These are phyloP conservation scores for Hirschfeldia incana DNA, from an alignment of 345 rosid genomes.

Conservation along the genomic window DNA sequence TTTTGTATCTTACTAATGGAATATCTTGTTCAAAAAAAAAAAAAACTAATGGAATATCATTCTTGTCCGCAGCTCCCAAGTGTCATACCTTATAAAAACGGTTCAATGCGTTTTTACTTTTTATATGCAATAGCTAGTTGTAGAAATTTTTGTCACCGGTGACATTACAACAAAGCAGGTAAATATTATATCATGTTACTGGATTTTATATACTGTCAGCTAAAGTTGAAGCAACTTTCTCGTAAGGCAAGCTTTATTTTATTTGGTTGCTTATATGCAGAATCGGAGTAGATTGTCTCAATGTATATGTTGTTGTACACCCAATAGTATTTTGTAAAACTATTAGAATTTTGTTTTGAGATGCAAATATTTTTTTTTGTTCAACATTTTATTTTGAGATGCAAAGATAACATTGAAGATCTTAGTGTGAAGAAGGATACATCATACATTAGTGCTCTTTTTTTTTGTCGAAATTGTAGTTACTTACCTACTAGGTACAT, in stretches of 20 bases:
- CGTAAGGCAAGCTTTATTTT: too few species aligned
- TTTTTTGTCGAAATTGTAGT: background rate
- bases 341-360: background rate
- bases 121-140: background rate
- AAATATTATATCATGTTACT: too few species aligned
- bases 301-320: background rate
- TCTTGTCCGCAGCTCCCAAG: conserved; percentile 2
- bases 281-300: too few species aligned
- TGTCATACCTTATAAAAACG: background rate
- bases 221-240: too few species aligned
- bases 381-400: too few species aligned
- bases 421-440: background rate
- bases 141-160: background rate
- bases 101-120: background rate
- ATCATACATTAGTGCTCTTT: background rate
- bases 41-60: conserved; percentile 1
- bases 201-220: too few species aligned
- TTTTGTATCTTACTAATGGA: conserved; percentile 18
- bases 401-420: background rate
- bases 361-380: too few species aligned
- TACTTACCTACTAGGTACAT: background rate
- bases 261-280: too few species aligned
- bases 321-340: background rate
- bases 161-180: background rate
- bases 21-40: too few species aligned